Evolutionary conservation across 352 stramenopile genomes (phyloP), one percentile per base, ranked within the genome.

Genomic region (Vaucheria bursata): DNA sequence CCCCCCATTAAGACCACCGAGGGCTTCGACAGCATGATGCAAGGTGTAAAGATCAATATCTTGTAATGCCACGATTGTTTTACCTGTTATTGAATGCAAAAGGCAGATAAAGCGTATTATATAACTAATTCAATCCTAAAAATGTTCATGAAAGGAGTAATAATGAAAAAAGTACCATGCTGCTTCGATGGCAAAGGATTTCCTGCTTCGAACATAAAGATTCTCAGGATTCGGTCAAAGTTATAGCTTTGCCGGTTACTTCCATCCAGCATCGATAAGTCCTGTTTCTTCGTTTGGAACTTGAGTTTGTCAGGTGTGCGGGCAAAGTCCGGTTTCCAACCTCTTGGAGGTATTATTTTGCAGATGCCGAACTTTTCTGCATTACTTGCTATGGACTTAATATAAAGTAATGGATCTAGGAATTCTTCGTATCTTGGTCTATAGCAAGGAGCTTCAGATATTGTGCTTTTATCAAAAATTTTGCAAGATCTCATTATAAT

Each of bases 251-350:
- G 78, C 53, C 78, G 72, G 37, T 70, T 39, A 5, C 59, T 52
- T 6, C 78, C 78, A 25, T 72, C 78, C 7, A 83, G 64, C 71
- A 70, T 68, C 31, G 59, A 59, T 40, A 83, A 74, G 67, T 83
- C 78, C 73, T 83, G 78, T 45, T 81, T 70, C 64, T 83, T 83
- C 0, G 78, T 83, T 1, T 71, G 50, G 38, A 83, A 83, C n/a
- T 71, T 49, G 18, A 83, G 71, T 74, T 79, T 78, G 65, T 75
- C 59, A 1, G 69, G 78, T 45, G 65, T 73, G 45, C 80, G 78
- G 33, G 78, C 78, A 59, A 83, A 83, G 12, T 59, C 64, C 2
- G 78, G 78, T 73, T 81, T 81, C 78, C 78, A 83, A 7, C 78
- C 78, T 12, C 40, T 34, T 0, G 78, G 78, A 25, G 78, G 78